phyloP scores from a whole-genome alignment of 768 basidiomycete genomes.

The Strobilomyces echinocephalus region DNA sequence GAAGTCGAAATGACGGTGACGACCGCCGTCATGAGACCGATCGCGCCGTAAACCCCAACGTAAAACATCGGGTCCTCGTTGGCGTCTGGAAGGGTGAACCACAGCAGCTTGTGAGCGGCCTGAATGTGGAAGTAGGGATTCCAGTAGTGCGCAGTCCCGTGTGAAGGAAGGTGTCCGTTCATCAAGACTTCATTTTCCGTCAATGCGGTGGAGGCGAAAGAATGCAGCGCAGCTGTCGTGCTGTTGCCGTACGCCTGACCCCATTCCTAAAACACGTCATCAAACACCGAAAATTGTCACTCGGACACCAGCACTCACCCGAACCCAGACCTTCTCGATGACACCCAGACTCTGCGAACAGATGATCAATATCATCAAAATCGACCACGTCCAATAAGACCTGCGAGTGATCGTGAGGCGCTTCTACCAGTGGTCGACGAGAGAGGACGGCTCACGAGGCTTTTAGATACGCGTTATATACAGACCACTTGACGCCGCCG shows the following conservation, averaged over 20 bases:
- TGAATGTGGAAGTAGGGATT: slow-evolving; percentile 18
- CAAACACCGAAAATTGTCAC: neutral
- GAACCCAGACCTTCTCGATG: slow-evolving; percentile 30
- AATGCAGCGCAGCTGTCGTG: slow-evolving; percentile 7
- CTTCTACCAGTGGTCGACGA: neutral
- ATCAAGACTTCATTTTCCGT: slow-evolving; percentile 29
- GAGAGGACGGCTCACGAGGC: slow-evolving; percentile 46
- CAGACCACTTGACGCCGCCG: slow-evolving; percentile 77
- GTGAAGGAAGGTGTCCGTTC: slow-evolving; percentile 19
- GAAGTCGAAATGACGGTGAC: slow-evolving; percentile 42
- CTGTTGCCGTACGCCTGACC: slow-evolving; percentile 21
- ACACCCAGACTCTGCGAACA: slow-evolving; percentile 25
- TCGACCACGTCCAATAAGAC: slow-evolving; percentile 31
- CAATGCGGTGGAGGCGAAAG: slow-evolving; percentile 19
- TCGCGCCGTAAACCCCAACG: slow-evolving; percentile 59
- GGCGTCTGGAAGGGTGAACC: slow-evolving; percentile 42
- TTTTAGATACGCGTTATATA: slow-evolving; percentile 64
- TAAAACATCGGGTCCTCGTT: slow-evolving; percentile 66
- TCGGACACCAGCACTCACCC: slow-evolving; percentile 9
- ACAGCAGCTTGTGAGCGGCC: neutral
- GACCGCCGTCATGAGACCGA: slow-evolving; percentile 48
- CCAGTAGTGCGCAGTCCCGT: slow-evolving; percentile 13
- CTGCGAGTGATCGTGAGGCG: slow-evolving; percentile 7
- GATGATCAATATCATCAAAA: slow-evolving; percentile 19
- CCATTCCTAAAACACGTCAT: slow-evolving; percentile 21